Evolutionary conservation across 75 land plant species (phyloP), one percentile per base, ranked within the genome.

Genomic region (Pinus tabuliformis): DNA sequence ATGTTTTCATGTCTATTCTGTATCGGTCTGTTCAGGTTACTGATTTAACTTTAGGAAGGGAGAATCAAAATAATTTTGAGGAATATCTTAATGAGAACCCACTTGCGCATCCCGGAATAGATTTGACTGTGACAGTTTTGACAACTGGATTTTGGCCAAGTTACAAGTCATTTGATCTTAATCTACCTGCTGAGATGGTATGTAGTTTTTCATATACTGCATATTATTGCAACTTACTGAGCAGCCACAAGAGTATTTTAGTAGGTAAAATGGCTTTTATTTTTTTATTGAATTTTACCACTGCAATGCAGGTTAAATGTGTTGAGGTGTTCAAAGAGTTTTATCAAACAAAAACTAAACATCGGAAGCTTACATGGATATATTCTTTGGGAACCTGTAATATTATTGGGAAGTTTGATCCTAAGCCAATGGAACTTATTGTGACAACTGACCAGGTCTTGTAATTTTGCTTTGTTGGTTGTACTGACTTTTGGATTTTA

Each of bases 81-180:
- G 95, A 95, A n/a, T 92, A 95, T 78, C 87, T 95, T 24, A 82
- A 42, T 28, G 86, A 66, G 7, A 89, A 85, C 62, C 70, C 92
- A 5, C 70, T 81, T 18, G 83, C 89, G 42, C 85, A 86, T 82
- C 95, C 95, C 5, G 99, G 99, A 58, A 92, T 97, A 73, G 99
- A 97, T 71, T 83, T 97, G 86, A 89, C 98, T 6, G 99, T 97
- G 24, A 95, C 95, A 75, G 98, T 97, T 57, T 78, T 97, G 56
- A 97, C 98, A 37, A 91, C 99, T 65, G 98, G 98, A 14, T 97
- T 89, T 78, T 97, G 99, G 99, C 99, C 99, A 54, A 96, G 98
- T 77, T 96, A 96, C 75, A 96, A 96, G 75, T 90, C 99, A 9
- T 90, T 91, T 76, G 97, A 94, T 78, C 86, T 96, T 21, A 93